These are phyloP conservation scores for Harringtonia aguacate DNA, from an alignment of 2,329 filamentous ascomycete species.

Conservation along the genomic window DNA sequence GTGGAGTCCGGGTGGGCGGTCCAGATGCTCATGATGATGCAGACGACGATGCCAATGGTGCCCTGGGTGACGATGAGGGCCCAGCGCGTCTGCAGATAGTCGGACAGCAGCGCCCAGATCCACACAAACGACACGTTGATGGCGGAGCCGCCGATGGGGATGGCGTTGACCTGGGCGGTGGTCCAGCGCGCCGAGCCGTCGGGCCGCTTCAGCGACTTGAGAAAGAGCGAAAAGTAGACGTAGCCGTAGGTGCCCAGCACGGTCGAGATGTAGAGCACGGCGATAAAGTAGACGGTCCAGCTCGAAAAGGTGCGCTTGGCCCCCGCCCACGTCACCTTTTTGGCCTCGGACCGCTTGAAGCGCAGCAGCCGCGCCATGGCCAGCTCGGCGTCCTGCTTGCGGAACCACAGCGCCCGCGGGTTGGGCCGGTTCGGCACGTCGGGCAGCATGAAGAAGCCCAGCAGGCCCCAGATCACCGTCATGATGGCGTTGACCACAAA, in stretches of 20 bases:
- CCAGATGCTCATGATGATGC: slow-evolving; percentile 44
- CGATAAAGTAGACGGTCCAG: slow-evolving; percentile 35
- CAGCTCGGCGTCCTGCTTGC: slow-evolving; percentile 26
- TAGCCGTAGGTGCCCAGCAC: slow-evolving; percentile 36
- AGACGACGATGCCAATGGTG: slow-evolving; percentile 33
- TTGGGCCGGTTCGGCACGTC: slow-evolving; percentile 29
- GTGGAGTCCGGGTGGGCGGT: slow-evolving; percentile 30
- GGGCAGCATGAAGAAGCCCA: slow-evolving; percentile 37
- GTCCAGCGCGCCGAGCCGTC: too few relatives aligned
- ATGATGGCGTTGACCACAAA: slow-evolving; percentile 48
- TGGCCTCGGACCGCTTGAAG: slow-evolving; percentile 32
- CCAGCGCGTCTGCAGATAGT: slow-evolving; percentile 37
- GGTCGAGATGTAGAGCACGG: slow-evolving; percentile 31
- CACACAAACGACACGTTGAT: slow-evolving; percentile 41
- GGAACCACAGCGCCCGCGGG: slow-evolving; percentile 34
- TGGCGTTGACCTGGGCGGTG: slow-evolving; percentile 33
- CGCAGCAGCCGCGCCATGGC: slow-evolving; percentile 31
- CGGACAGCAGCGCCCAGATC: slow-evolving; percentile 42
- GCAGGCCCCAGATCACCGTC: slow-evolving; percentile 37
- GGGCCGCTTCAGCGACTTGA: slow-evolving; percentile 27
- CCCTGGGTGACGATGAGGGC: slow-evolving; percentile 35
- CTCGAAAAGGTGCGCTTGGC: slow-evolving; percentile 30
- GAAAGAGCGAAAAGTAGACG: slow-evolving; percentile 31
- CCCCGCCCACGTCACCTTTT: slow-evolving; percentile 31
- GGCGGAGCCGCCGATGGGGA: slow-evolving; percentile 35